phyloP scores from a whole-genome alignment of 495 filamentous ascomycete genomes.

The Trichocladium antarcticum region DNA sequence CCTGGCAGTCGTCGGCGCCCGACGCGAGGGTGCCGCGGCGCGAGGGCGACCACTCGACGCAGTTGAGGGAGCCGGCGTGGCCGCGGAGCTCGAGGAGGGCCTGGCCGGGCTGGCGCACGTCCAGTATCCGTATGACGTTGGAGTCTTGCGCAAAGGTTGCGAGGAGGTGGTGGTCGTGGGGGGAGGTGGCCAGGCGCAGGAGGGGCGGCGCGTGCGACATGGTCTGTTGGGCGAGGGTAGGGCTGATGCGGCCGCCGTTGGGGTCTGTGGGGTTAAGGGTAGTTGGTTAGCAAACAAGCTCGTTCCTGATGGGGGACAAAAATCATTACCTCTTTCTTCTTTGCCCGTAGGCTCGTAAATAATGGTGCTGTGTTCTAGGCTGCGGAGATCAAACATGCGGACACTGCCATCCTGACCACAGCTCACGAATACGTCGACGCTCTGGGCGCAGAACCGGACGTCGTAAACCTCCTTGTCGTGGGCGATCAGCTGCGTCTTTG shows the following conservation, averaged over 20 bases:
- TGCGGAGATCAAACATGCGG: slow-evolving; percentile 95
- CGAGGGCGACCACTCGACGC: slow-evolving; percentile 88
- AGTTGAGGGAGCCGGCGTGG: slow-evolving; percentile 77
- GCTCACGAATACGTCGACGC: slow-evolving; percentile 92
- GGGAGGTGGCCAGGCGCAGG: slow-evolving; percentile 81
- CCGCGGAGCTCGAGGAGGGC: slow-evolving; percentile 88
- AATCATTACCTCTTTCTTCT: slow-evolving; percentile 60
- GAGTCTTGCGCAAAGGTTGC: slow-evolving; percentile 94
- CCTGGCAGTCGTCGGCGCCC: slow-evolving; percentile 81
- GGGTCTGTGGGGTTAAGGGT: slow-evolving; percentile 20
- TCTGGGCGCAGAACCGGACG: slow-evolving; percentile 92
- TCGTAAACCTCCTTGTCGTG: slow-evolving; percentile 99
- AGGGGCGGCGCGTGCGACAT: slow-evolving; percentile 74
- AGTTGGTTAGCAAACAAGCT: slow-evolving; percentile 12
- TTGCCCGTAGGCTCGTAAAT: slow-evolving; percentile 96
- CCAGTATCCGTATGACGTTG: slow-evolving; percentile 84
- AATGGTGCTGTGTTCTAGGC: slow-evolving; percentile 95
- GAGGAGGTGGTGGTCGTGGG: slow-evolving; percentile 89
- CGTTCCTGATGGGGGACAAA: not conserved
- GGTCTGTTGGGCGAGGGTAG: slow-evolving; percentile 57
- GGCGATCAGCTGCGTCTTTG: slow-evolving; percentile 96
- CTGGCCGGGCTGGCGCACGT: slow-evolving; percentile 93
- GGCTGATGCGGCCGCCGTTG: slow-evolving; percentile 46
- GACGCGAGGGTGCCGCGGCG: slow-evolving; percentile 81
- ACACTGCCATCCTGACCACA: slow-evolving; percentile 97